phyloP scores from a whole-genome alignment of 257 asterid genomes.

The Solanum habrochaites region DNA sequence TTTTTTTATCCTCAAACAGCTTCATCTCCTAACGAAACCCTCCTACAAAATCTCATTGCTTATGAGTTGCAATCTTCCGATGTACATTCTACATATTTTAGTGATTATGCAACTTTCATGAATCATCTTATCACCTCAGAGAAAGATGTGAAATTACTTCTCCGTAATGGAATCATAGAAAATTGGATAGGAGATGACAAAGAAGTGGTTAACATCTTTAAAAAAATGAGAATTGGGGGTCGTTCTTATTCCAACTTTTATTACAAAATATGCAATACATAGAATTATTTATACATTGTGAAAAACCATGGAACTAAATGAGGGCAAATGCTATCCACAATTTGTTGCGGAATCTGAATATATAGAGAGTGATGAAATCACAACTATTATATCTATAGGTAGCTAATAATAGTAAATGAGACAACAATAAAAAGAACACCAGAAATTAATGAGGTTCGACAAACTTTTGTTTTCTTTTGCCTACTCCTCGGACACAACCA shows the following conservation, averaged over 20 bases:
- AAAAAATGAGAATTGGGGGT: not conserved
- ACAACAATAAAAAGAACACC: too few relatives aligned
- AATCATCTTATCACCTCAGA: not conserved
- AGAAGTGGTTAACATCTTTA: not conserved
- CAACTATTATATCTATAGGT: too few relatives aligned
- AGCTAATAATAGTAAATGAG: too few relatives aligned
- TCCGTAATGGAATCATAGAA: not conserved
- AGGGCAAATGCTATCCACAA: not conserved
- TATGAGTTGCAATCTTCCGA: not conserved
- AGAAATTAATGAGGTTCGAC: too few relatives aligned
- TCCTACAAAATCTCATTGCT: not conserved
- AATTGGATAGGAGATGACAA: constrained; percentile 2
- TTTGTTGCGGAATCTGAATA: too few relatives aligned
- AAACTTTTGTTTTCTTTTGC: too few relatives aligned
- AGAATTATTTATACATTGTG: too few relatives aligned
- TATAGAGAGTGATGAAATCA: too few relatives aligned
- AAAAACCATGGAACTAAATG: not conserved
- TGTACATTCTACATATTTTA: not conserved
- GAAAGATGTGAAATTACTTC: not conserved
- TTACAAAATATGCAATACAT: too few relatives aligned
- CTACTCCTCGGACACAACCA: too few relatives aligned
- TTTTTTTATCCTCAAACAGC: too few relatives aligned
- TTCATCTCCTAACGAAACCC: not conserved
- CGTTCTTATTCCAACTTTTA: not conserved
- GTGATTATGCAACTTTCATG: not conserved